Conservation (phyloP, 768 basidiomycete genomes). For the Podaxis mareebaensis region DNA sequence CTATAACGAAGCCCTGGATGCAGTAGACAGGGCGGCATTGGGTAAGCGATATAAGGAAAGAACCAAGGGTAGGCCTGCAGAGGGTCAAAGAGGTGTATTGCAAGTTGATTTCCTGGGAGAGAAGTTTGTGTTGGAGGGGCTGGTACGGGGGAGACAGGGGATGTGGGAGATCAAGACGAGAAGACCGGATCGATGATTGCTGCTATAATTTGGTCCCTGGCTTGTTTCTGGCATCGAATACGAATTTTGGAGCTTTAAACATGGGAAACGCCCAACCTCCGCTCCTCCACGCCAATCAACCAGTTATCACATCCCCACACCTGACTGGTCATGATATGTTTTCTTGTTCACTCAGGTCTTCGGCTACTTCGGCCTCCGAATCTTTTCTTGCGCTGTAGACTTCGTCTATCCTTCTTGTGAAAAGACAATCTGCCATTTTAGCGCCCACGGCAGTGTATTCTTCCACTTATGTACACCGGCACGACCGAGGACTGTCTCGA, state of each 20-base stretch:
- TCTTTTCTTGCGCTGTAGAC: too few species aligned
- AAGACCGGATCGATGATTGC: conserved; percentile 9
- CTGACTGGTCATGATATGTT: too few species aligned
- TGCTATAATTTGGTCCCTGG: not conserved
- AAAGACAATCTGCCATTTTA: too few species aligned
- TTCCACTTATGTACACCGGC: too few species aligned
- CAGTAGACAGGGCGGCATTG: conserved; percentile 43
- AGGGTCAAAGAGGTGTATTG: conserved; percentile 44
- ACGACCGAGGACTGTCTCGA: too few species aligned
- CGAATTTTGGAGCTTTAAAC: not conserved
- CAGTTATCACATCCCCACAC: too few species aligned
- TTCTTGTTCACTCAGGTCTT: too few species aligned
- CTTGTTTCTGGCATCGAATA: not conserved
- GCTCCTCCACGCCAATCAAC: too few species aligned
- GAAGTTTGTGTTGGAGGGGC: conserved; percentile 51
- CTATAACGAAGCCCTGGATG: conserved; percentile 56
- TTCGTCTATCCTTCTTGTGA: too few species aligned
- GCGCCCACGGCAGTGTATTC: too few species aligned
- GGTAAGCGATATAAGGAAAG: conserved; percentile 45
- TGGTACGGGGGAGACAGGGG: conserved; percentile 53
- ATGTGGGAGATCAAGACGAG: conserved; percentile 67
- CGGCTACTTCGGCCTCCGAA: too few species aligned
- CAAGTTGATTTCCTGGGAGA: conserved; percentile 63
- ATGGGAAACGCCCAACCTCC: too few species aligned
- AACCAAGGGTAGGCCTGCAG: conserved; percentile 35